A percentile compares a stretch with the other conserved stretches of the same genome.
Conservation (phyloP, 2,329 filamentous ascomycete genomes). For the Arthrinium puccinioides region DNA sequence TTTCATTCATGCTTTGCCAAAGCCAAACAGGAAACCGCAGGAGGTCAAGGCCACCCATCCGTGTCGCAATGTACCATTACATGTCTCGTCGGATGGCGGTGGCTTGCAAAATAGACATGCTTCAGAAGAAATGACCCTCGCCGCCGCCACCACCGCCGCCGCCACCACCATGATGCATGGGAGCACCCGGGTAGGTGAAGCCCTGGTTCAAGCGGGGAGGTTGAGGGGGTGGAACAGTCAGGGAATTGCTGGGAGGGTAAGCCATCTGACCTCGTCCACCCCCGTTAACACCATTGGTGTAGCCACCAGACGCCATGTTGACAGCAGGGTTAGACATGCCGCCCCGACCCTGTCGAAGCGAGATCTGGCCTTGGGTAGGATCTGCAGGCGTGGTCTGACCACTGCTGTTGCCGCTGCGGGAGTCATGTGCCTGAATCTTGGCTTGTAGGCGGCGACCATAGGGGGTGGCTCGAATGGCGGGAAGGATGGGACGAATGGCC, state of each 20-base stretch:
- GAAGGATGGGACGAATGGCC: constrained; percentile 75
- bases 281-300: constrained; percentile 9
- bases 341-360: constrained; percentile 30
- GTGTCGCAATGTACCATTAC: constrained; percentile 22
- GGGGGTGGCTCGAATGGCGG: constrained; percentile 79
- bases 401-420: constrained; percentile 31
- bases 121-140: constrained; percentile 23
- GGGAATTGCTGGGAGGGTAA: constrained; percentile 24
- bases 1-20: constrained; percentile 21
- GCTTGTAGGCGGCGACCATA: constrained; percentile 90
- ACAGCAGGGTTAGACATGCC: constrained; percentile 13
- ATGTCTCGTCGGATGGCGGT: constrained; percentile 10
- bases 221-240: constrained; percentile 26
- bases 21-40: constrained; percentile 14
- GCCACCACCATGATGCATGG: constrained; percentile 9
- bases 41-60: constrained; percentile 15
- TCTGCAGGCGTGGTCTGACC: constrained; percentile 47
- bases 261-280: constrained; percentile 25
- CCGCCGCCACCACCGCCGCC: no score
- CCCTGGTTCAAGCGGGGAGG: constrained; percentile 20
- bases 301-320: background rate
- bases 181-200: constrained; percentile 18
- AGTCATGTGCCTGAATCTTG: constrained; percentile 66
- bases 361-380: constrained; percentile 45
- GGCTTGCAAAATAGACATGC: constrained; percentile 7